phyloP scores from a whole-genome alignment of 805 yeast genomes.

The Kluyveromyces siamensis region DNA sequence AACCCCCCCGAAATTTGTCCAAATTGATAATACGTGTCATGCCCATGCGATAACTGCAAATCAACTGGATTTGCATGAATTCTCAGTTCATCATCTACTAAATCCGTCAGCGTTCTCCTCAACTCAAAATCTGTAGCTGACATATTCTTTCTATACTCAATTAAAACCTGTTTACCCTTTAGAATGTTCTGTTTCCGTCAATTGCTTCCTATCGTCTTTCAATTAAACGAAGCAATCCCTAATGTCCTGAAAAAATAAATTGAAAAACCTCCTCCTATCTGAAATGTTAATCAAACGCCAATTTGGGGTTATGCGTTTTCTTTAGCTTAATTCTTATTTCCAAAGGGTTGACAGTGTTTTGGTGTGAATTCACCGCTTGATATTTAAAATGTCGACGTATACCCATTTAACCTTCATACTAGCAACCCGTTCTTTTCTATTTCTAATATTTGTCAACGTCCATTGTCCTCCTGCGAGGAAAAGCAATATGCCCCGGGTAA shows the following conservation, averaged over 20 bases:
- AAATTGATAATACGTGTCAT: background rate
- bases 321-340: too few species aligned
- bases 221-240: background rate
- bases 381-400: too few species aligned
- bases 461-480: background rate
- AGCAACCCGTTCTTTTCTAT: background rate
- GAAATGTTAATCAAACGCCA: too few species aligned
- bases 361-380: too few species aligned
- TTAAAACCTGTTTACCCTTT: background rate
- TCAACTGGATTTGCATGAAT: background rate
- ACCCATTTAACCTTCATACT: background rate
- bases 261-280: too few species aligned
- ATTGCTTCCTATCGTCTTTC: too few species aligned
- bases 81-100: conserved; percentile 25
- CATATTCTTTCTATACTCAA: background rate
- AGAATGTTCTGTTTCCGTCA: too few species aligned
- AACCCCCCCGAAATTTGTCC: background rate
- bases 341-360: too few species aligned
- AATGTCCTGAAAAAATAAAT: background rate
- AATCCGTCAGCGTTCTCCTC: conserved; percentile 27
- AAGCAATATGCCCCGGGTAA: background rate
- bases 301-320: too few species aligned
- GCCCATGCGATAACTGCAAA: background rate
- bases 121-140: conserved; percentile 5
- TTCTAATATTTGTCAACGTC: background rate